Base-by-base conservation (phyloP, 1,284 basidiomycete genomes). In the Ustilago xerochloae region DNA sequence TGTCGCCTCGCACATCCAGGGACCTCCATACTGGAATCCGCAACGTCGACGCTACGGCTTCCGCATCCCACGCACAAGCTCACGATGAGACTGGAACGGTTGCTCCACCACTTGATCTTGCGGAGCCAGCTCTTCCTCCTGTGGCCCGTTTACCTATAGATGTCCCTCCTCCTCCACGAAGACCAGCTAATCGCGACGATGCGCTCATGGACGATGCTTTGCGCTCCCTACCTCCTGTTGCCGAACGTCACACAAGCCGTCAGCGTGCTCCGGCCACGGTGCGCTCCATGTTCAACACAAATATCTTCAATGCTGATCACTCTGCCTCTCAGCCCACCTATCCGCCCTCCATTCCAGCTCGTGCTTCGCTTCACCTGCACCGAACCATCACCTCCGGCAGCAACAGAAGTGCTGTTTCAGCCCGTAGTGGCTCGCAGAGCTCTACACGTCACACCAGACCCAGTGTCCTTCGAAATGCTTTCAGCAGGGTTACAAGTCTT, bases 171-270 rank as follows among this genome's bases (percentile, higher is more conserved):
- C 72, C 67, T 26, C 72, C 72, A 15, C 39, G 46, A 30, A 59
- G 67, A 26, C 72, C 72, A 2, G 28, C 39, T 20, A 69, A 60
- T 43, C 63, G 53, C 36, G 43, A 62, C 10, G 66, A 69, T 53
- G 63, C 67, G 0, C 55, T 69, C 24, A 70, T 75, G 63, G 55
- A 75, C 43, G 72, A 75, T 54, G 67, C 72, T n/a, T 38, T 75
- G 24, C 66, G 72, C 26, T 75, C 72, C 10, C 60, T 75, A 9
- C 72, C 72, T n/a, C 66, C 72, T 13, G 67, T 52, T 22, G 63
- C 67, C 5, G 38, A 75, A 24, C 59, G 66, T 20, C 47, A 54
- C 36, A 46, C 28, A 2, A 51, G 53, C 7, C 67, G 66, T 13
- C 63, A 70, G 22, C 52, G 48, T 15, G 20, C 63, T n/a, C 66